Evolutionary conservation across 1,139 yeast genomes (phyloP).

Genomic region (Scheffersomyces cryptocercus): DNA sequence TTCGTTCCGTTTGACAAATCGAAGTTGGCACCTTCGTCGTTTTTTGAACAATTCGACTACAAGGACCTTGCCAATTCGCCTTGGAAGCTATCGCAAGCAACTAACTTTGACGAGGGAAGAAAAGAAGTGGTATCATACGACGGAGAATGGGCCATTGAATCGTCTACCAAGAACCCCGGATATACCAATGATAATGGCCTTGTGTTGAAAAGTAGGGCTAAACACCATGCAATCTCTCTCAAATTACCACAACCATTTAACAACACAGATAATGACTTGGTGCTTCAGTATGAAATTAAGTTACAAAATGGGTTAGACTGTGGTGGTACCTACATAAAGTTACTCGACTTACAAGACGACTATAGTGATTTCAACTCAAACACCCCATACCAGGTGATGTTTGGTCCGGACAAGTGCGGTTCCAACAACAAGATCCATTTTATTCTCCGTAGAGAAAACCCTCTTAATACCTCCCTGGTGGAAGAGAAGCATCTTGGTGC

Average conservation of each 20-base stretch:
- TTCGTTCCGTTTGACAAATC: slow-evolving; percentile 29
- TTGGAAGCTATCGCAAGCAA: slow-evolving; percentile 68
- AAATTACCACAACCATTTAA: slow-evolving; percentile 55
- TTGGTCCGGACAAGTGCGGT: slow-evolving; percentile 95
- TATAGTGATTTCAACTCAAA: slow-evolving; percentile 51
- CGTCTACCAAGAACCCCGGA: slow-evolving; percentile 53
- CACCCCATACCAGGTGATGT: slow-evolving; percentile 82
- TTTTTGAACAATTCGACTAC: slow-evolving; percentile 69
- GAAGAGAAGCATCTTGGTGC: slow-evolving; percentile 70
- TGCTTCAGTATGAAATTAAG: slow-evolving; percentile 86
- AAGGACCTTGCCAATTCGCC: slow-evolving; percentile 38
- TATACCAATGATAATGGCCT: slow-evolving; percentile 68
- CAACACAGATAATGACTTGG: slow-evolving; percentile 63
- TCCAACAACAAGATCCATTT: slow-evolving; percentile 76
- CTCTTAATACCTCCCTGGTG: slow-evolving; percentile 46
- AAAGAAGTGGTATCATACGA: slow-evolving; percentile 55
- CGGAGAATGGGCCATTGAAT: slow-evolving; percentile 75
- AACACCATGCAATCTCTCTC: slow-evolving; percentile 76
- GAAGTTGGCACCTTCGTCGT: slow-evolving; percentile 38
- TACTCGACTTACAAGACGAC: slow-evolving; percentile 52
- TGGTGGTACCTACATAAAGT: slow-evolving; percentile 87
- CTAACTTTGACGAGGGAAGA: slow-evolving; percentile 29
- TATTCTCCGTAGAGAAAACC: slow-evolving; percentile 62
- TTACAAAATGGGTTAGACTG: slow-evolving; percentile 74
- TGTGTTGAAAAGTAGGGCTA: slow-evolving; percentile 72